A percentile compares a stretch with the other conserved stretches of the same genome.
Evolutionary conservation across 202 grass and related monocot species (phyloP).

Genomic region (Carex sylvatica): DNA sequence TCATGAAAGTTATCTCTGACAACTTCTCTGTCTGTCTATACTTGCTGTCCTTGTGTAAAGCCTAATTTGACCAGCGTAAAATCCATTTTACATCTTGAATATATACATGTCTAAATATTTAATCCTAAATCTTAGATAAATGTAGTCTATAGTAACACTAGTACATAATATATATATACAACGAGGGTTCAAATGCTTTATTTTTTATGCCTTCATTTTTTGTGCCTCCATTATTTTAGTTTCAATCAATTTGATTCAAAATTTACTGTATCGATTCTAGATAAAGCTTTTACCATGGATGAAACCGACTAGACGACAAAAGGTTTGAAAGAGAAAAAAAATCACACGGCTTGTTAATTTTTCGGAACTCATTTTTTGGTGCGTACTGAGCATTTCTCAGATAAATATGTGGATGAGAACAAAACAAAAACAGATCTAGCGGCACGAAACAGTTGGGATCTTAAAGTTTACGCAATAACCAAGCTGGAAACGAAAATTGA

Average conservation of each 20-base stretch:
- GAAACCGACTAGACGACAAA: not conserved
- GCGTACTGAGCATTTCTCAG: not conserved
- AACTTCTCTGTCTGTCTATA: not conserved
- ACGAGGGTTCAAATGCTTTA: too few relatives aligned
- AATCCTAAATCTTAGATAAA: too few relatives aligned
- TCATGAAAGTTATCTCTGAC: slow-evolving; percentile 22
- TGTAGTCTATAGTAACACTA: too few relatives aligned
- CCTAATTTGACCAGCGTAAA: slow-evolving; percentile 13
- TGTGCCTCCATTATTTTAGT: too few relatives aligned
- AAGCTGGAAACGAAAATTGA: slow-evolving; percentile 29
- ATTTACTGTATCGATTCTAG: too few relatives aligned
- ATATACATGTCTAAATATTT: not conserved
- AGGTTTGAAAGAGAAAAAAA: not conserved
- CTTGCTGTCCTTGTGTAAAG: not conserved
- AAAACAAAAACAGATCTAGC: slow-evolving; percentile 15
- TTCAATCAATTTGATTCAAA: too few relatives aligned
- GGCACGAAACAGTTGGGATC: slow-evolving; percentile 18
- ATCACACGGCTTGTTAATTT: not conserved
- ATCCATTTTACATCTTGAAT: not conserved
- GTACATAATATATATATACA: too few relatives aligned
- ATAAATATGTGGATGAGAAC: slow-evolving; percentile 7
- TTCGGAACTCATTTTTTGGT: not conserved
- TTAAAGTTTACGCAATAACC: slow-evolving; percentile 29
- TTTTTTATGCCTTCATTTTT: too few relatives aligned
- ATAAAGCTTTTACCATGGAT: not conserved